phyloP scores from a whole-genome alignment of 1,284 basidiomycete genomes.

The Cutaneotrichosporon dermatis region DNA sequence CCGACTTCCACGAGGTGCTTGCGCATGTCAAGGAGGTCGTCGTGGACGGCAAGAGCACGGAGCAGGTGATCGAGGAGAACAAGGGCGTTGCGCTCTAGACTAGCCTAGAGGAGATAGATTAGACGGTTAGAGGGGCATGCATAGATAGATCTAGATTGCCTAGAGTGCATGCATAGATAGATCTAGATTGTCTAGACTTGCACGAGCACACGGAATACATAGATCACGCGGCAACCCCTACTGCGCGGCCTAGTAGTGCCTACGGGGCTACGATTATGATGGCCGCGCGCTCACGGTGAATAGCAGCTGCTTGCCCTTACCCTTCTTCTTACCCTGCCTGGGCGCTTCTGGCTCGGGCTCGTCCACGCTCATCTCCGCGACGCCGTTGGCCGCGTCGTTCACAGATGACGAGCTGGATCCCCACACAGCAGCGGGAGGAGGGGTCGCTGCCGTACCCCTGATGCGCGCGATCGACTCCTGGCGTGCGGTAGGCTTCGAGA shows the following conservation, averaged over 20 bases:
- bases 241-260: too few relatives aligned
- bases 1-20: conserved; percentile 48
- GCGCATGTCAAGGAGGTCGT: conserved; percentile 61
- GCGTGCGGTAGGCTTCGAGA: conserved; percentile 56
- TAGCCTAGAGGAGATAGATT: not conserved
- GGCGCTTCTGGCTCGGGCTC: conserved; percentile 4
- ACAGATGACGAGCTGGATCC: conserved; percentile 5
- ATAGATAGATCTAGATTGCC: too few relatives aligned
- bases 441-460: conserved; percentile 54
- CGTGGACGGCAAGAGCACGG: conserved; percentile 44
- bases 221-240: too few relatives aligned
- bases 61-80: conserved; percentile 25
- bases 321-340: conserved; percentile 55
- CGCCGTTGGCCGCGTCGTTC: conserved; percentile 13
- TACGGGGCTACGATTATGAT: not conserved
- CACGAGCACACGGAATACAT: too few relatives aligned
- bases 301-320: conserved; percentile 76
- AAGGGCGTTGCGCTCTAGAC: conserved; percentile 3
- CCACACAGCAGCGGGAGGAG: conserved; percentile 42
- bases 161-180: too few relatives aligned
- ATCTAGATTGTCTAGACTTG: too few relatives aligned
- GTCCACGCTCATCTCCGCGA: conserved; percentile 20
- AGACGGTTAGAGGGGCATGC: too few relatives aligned
- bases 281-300: conserved; percentile 56
- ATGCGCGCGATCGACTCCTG: conserved; percentile 68